Percentiles rank a stretch among this genome's conserved stretches.
These are phyloP conservation scores for Chenopodium suecicum DNA, from an alignment of 148 eudicot genomes.

Conservation along the genomic window DNA sequence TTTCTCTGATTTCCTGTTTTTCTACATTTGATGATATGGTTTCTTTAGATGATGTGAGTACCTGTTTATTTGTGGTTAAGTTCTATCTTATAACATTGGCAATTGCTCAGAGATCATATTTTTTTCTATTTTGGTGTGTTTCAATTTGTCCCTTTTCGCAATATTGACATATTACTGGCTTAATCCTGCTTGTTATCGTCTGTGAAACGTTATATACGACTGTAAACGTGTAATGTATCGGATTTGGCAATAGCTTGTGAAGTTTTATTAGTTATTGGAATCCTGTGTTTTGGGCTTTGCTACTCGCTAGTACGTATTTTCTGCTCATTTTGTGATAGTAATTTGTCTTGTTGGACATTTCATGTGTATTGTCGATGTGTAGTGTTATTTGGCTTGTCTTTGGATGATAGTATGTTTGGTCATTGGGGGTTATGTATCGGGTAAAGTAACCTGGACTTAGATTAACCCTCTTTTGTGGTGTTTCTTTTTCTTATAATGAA, in stretches of 20 bases:
- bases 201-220: neutral
- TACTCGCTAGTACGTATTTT: neutral
- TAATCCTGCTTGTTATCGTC: neutral
- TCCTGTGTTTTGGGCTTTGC: neutral
- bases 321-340: neutral
- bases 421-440: neutral
- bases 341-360: neutral
- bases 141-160: neutral
- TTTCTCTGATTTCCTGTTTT: neutral
- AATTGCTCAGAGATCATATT: neutral
- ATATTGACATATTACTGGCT: neutral
- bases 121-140: neutral
- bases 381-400: neutral
- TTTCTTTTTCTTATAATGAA: neutral
- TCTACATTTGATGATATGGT: conserved; percentile 5
- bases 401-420: neutral
- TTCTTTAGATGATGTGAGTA: neutral
- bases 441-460: neutral
- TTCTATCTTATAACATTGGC: neutral
- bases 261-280: neutral
- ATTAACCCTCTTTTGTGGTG: neutral
- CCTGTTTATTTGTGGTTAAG: conserved; percentile 6
- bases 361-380: neutral
- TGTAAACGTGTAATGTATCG: neutral
- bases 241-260: neutral